Base-by-base conservation (phyloP, 2,329 filamentous ascomycete genomes). In the Neophaeococcomyces aloes region DNA sequence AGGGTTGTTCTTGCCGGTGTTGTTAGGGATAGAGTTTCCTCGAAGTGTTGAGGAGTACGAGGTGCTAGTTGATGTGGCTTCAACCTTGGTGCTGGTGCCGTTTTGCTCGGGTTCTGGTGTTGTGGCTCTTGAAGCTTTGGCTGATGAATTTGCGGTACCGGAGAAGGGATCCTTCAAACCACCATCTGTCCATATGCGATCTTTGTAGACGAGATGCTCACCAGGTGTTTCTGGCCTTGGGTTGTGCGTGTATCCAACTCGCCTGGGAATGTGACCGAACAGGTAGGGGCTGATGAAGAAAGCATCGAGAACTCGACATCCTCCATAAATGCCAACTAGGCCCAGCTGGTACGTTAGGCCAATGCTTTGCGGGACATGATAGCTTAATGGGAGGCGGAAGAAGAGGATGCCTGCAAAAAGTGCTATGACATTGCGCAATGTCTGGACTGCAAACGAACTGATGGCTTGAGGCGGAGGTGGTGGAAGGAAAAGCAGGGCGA, bases 291-390 rank as follows among this genome's bases (percentile, higher is more conserved):
- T 64, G 42, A 68, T 60, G 49, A 68, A 67, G 56, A 68, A 68
- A 7, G 60, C 63, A 46, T 68, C 65, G 8, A 68, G 34, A 3
- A 68, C 65, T 25, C 65, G 50, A 35, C 60, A 61, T 7, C 62
- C 61, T 7, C 65, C 65, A 40, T 68, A 68, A 2, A 67, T 45
- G 3, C 65, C 65, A 1, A 68, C 63, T 5, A 68, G 59, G 3
- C 62, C 61, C 13, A 68, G 61, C 42, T 68, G 65, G 40, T 68
- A 68, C 13, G 64, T 68, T 14, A 68, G 54, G n/a, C 65, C 65
- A 31, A 68, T 64, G 44, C 61, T 65, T 46, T 65, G 65, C 4
- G 65, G 63, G 3, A 67, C 61, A 51, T 68, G 59, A 37, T 68
- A 67, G 3, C 56, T 57, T 3, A 68, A 56, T 11, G 65, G 65